phyloP scores from a whole-genome alignment of 495 filamentous ascomycete genomes.

The Penicillium riverlandense region DNA sequence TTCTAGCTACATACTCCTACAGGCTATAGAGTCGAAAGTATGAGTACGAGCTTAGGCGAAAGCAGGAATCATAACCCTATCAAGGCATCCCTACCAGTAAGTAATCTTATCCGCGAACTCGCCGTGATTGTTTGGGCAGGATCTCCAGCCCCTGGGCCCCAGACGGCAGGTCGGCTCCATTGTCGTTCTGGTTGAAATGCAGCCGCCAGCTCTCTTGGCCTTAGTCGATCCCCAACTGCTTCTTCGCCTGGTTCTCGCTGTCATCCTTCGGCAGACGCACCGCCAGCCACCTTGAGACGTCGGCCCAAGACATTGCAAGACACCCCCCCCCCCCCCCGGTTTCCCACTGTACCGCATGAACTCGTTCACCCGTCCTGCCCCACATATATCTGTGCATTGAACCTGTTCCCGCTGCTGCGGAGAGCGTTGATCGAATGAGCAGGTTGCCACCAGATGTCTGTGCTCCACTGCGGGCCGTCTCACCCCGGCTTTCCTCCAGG shows the following conservation, averaged over 20 bases:
- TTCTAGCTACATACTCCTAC: no score
- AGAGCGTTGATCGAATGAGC: constrained; percentile 12
- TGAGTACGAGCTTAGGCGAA: background rate
- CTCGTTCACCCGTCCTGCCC: constrained; percentile 19
- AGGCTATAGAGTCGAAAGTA: background rate
- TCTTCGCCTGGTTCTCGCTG: constrained; percentile 3
- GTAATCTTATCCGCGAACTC: constrained; percentile 4
- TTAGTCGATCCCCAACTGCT: constrained; percentile 8
- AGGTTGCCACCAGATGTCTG: constrained; percentile 15
- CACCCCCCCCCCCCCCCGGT: background rate
- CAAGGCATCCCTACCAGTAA: background rate
- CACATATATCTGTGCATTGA: constrained; percentile 20
- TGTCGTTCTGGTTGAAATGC: constrained; percentile 21
- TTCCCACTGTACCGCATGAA: constrained; percentile 3
- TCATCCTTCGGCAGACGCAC: constrained; percentile 15
- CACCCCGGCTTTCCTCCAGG: constrained; percentile 14
- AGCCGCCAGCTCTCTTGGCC: constrained; percentile 18
- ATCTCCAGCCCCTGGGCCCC: constrained; percentile 17
- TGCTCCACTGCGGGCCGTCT: constrained; percentile 14
- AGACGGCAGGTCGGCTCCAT: constrained; percentile 18
- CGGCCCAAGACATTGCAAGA: constrained; percentile 17
- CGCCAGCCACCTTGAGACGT: constrained; percentile 20
- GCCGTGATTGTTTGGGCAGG: constrained; percentile 14
- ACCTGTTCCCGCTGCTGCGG: constrained; percentile 12
- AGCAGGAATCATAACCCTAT: background rate